phyloP scores from a whole-genome alignment of 495 filamentous ascomycete species.

The Thermochaetoides thermophila region DNA sequence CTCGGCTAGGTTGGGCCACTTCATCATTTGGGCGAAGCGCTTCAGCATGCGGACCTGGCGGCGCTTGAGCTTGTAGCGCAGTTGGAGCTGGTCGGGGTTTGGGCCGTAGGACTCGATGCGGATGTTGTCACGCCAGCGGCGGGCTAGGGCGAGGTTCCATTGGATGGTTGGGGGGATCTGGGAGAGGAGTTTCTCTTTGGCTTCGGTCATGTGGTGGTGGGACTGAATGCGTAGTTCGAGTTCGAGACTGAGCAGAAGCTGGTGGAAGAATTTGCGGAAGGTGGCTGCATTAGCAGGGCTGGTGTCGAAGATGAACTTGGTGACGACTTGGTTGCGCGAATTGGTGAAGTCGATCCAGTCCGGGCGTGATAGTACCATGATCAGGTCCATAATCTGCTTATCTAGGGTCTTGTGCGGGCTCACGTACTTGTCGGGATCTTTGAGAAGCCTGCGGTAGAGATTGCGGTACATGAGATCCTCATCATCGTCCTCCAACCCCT shows the following conservation, averaged over 20 bases:
- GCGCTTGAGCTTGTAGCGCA: constrained; percentile 42
- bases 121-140: constrained; percentile 53
- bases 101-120: constrained; percentile 37
- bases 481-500: constrained; percentile 41
- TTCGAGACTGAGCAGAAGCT: constrained; percentile 53
- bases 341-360: constrained; percentile 57
- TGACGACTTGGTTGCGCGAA: constrained; percentile 47
- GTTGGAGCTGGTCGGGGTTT: constrained; percentile 29
- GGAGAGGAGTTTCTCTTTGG: constrained; percentile 39
- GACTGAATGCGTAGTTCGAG: constrained; percentile 48
- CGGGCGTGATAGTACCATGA: constrained; percentile 43
- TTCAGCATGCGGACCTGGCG: constrained; percentile 49
- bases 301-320: constrained; percentile 32
- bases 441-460: constrained; percentile 35
- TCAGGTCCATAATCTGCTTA: constrained; percentile 51
- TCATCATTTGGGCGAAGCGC: constrained; percentile 51
- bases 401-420: constrained; percentile 43
- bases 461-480: constrained; percentile 37
- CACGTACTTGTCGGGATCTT: constrained; percentile 34
- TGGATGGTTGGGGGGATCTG: constrained; percentile 51
- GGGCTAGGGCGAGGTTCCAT: constrained; percentile 53
- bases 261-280: constrained; percentile 54
- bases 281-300: constrained; percentile 27
- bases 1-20: constrained; percentile 56
- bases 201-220: constrained; percentile 32